Base-by-base conservation (phyloP, 139 green algal genomes). In the Tetradesmus obliquus region DNA sequence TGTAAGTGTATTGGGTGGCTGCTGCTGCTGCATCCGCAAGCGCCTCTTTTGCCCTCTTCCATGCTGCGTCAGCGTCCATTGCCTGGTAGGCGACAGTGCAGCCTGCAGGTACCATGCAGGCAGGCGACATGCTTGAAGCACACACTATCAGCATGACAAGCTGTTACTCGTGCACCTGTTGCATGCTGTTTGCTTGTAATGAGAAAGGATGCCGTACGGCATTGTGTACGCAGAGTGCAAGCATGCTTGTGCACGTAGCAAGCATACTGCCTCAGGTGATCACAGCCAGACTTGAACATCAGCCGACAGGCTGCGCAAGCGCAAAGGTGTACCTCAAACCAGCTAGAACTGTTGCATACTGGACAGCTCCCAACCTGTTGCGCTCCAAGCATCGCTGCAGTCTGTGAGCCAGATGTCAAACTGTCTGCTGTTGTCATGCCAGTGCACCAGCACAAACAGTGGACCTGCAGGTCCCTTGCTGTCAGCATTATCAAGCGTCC, bases 391-490 rank as follows among this genome's bases (percentile, higher is more conserved):
- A 53, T 72, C 45, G 10, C 54, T n/a, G 20, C 82, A 58, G 55
- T 87, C 82, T 87, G 82, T 87, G 19, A 87, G 5, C 55, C 82
- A 74, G 82, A 87, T 51, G 55, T 87, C 82, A 55, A 87, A 74
- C 20, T 55, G 82, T 19, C 45, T 87, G 54, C 24, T 72, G 82
- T 74, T 3, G 20, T 87, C 82, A 17, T 87, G 82, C 82, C 82
- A 87, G 55, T 87, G 82, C 20, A 87, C 55, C 55, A 87, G 82
- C 60, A 60, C 82, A 72, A 87, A 87, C 19, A 74, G 62, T 20
- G 60, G 55, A 13, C 62, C 62, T 54, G 62, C 82, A 55, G 82
- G 82, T 19, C 82, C 82, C 24, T 87, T 87, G 82, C 45, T 62
- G 20, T 24, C 82, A 45, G 60, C 82, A 54, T 58, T 87, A 22